A percentile compares a stretch with the other conserved stretches of the same genome.
phyloP scores from a whole-genome alignment of 139 green algal species.

The Tetratostichococcus sp. region DNA sequence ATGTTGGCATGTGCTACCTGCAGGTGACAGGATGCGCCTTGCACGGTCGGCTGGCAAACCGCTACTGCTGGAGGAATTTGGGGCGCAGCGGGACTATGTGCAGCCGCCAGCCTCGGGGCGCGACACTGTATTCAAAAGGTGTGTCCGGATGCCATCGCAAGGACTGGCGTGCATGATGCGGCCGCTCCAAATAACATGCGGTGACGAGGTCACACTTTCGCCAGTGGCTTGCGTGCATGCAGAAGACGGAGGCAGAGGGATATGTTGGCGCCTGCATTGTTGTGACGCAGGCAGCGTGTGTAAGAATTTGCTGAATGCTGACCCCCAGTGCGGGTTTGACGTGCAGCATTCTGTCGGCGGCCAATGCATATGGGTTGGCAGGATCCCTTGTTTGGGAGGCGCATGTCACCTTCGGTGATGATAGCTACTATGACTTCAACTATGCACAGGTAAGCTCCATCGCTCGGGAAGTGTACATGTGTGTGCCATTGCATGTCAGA shows the following conservation, averaged over 20 bases:
- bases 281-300: too few relatives aligned
- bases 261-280: too few relatives aligned
- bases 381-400: not conserved
- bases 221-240: too few relatives aligned
- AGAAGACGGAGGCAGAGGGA: too few relatives aligned
- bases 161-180: not conserved
- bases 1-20: not conserved
- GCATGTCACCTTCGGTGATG: not conserved
- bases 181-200: not conserved
- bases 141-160: too few relatives aligned
- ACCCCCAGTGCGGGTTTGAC: not conserved
- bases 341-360: not conserved
- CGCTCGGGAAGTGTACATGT: too few relatives aligned
- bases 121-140: not conserved
- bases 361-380: not conserved
- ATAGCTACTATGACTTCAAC: not conserved
- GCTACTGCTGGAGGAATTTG: conserved; percentile 39
- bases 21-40: not conserved
- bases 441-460: not conserved
- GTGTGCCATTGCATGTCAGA: too few relatives aligned
- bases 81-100: not conserved
- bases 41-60: conserved; percentile 29
- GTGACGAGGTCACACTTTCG: not conserved
- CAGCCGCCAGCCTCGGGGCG: too few relatives aligned
- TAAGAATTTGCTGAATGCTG: not conserved